phyloP scores from a whole-genome alignment of 768 basidiomycete genomes.

The Mycena galopus region DNA sequence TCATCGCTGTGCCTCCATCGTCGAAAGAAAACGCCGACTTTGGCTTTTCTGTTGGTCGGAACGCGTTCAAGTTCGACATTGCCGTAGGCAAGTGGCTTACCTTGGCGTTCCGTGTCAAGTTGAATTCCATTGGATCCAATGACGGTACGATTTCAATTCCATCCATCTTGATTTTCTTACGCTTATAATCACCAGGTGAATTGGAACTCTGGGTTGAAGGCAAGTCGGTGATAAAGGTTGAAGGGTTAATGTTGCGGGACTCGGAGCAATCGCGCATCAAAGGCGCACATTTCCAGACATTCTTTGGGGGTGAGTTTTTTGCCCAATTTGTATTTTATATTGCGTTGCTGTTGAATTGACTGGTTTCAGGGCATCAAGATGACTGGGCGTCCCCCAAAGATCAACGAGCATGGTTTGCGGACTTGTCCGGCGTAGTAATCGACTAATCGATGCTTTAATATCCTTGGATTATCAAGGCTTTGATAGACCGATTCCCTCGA shows the following conservation, averaged over 20 bases:
- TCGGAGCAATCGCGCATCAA: conserved; percentile 62
- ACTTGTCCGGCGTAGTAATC: conserved; percentile 61
- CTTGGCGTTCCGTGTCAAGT: conserved; percentile 74
- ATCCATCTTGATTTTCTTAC: background rate
- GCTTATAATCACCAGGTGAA: conserved; percentile 59
- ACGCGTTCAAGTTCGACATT: conserved; percentile 66
- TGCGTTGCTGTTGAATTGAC: background rate
- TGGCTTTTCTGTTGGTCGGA: conserved; percentile 76
- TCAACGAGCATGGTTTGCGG: conserved; percentile 71
- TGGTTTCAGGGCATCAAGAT: conserved; percentile 57
- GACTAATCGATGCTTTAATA: background rate
- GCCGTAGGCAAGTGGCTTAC: conserved; percentile 72
- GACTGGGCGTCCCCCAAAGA: conserved; percentile 76
- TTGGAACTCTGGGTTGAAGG: conserved; percentile 77
- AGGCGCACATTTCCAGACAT: conserved; percentile 83
- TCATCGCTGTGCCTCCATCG: conserved; percentile 62
- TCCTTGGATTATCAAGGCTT: too few species aligned
- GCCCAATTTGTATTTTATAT: background rate
- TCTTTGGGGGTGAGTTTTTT: conserved; percentile 73
- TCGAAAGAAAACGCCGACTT: conserved; percentile 69
- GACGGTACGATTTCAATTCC: conserved; percentile 60
- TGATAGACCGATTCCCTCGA: too few species aligned
- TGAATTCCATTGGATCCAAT: conserved; percentile 71
- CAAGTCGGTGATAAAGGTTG: conserved; percentile 61
- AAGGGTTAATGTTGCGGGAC: conserved; percentile 62